Evolutionary conservation across 805 yeast genomes (phyloP), one percentile per base, ranked within the genome.

Genomic region (Ogataea naganishii): DNA sequence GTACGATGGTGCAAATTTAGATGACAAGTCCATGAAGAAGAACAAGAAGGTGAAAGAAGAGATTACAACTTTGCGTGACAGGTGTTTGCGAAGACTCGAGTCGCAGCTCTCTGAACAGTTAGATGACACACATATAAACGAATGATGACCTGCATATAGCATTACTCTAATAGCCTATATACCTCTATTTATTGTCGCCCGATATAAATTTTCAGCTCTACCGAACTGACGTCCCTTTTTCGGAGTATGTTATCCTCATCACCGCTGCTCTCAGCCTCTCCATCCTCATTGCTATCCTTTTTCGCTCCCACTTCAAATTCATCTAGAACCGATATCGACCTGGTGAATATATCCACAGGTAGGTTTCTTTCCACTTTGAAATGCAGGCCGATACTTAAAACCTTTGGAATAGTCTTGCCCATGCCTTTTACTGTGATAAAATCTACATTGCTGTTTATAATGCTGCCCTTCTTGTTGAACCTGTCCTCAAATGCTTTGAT

Each of bases 371-470:
- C 66, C 11, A 56, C 58, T 41, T 70, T 69, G 46, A 76, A 80
- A 43, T 74, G 67, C 17, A 73, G 49, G 0, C 73, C 94, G 1
- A 86, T 38, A 10, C 75, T 60, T n/a, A 80, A 36, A 0, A 78
- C 72, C 43, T 70, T 78, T 28, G 68, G 75, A 7, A 80, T 72
- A 7, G 88, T 69, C 33, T 62, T 66, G 2, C 95, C 95, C 80
- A 83, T 75, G 0, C 94, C 96, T 32, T 71, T 53, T 3, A 86
- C 66, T 0, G 66, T 60, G 6, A 84, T 62, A 44, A 60, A 70
- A 17, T 58, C 45, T 1, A 58, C 57, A 11, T 26, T 33, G 14
- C 28, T 30, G 13, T 33, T 30, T 5, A 41, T 34, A 7, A 33
- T 22, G n/a, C 59, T 56, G 9, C 60, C 61, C 22, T 59, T 62